Evolutionary conservation across 371 early-diverging fungal genomes (phyloP).

Genomic region (Mucor saturninus): DNA sequence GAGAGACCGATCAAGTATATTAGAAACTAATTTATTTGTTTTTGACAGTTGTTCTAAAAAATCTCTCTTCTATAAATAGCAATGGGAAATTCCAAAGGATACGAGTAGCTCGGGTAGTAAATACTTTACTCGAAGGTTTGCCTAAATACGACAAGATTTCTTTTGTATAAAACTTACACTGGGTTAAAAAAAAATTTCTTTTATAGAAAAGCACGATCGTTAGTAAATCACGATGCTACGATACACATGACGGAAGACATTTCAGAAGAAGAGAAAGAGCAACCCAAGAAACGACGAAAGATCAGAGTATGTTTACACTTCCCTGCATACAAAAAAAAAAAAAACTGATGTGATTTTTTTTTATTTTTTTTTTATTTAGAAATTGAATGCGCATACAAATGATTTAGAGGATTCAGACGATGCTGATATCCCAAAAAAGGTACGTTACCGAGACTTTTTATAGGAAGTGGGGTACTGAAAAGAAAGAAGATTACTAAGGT

Average conservation of each 20-base stretch:
- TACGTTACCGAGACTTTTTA: not conserved
- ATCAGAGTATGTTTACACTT: not conserved
- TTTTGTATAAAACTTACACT: no score
- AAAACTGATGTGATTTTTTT: not conserved
- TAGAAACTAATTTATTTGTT: no score
- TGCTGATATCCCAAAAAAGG: slow-evolving; percentile 3
- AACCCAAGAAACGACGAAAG: not conserved
- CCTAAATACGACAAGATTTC: no score
- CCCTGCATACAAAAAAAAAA: not conserved
- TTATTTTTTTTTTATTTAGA: not conserved
- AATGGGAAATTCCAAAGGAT: no score
- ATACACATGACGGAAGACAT: not conserved
- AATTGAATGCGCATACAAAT: not conserved
- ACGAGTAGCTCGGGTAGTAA: no score
- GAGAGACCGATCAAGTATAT: no score
- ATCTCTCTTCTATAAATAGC: no score
- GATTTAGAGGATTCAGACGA: slow-evolving; percentile 1
- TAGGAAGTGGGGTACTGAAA: not conserved
- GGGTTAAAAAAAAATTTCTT: no score
- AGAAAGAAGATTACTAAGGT: not conserved
- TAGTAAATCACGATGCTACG: no score
- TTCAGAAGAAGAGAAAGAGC: not conserved
- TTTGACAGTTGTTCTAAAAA: no score
- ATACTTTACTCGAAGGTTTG: no score
- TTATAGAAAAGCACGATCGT: no score